Evolutionary conservation across 768 basidiomycete species (phyloP), one percentile per base, ranked within the genome.

Genomic region (Mycena haematopus): DNA sequence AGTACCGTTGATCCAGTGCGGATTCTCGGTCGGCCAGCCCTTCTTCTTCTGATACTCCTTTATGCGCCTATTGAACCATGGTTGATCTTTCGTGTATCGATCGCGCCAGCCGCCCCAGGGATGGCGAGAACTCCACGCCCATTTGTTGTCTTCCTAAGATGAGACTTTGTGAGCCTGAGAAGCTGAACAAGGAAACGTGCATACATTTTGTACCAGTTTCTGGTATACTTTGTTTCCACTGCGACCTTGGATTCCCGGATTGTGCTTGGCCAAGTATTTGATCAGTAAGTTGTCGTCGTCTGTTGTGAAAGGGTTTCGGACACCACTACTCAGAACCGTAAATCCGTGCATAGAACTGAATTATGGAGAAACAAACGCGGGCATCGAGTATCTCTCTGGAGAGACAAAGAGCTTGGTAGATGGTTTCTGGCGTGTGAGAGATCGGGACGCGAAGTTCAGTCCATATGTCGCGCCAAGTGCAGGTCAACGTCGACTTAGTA

Each of bases 61-160:
- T 40, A 89, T 87, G n/a, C 49, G 53, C 2, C 11, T 27, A 62
- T 88, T 79, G 54, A 85, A 87, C 0, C 65, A 24, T 0, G 35
- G 66, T 40, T 76, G 52, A 52, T 88, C 76, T 63, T 77, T 84
- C 62, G 70, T 75, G 65, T 89, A 90, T n/a, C 82, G 78, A 49
- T 85, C 80, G 24, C 86, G 81, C 89, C 89, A 90, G 5, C 86
- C 86, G n/a, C 78, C 77, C 84, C 79, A 84, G 3, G 86, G 3
- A 70, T 88, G 89, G 7, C 71, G 73, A 19, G 52, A 63, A n/a
- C 80, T 72, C 84, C 86, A 89, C 13, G 77, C 72, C 85, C 86
- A 88, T 62, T 70, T 73, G 0, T 68, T 66, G 0, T 75, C 60
- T 24, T 62, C 71, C 84, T 86, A 60, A 33, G 35, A 46, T 86